Conservation (phyloP, 2,329 filamentous ascomycete species). For the Hypoxylon sp. region DNA sequence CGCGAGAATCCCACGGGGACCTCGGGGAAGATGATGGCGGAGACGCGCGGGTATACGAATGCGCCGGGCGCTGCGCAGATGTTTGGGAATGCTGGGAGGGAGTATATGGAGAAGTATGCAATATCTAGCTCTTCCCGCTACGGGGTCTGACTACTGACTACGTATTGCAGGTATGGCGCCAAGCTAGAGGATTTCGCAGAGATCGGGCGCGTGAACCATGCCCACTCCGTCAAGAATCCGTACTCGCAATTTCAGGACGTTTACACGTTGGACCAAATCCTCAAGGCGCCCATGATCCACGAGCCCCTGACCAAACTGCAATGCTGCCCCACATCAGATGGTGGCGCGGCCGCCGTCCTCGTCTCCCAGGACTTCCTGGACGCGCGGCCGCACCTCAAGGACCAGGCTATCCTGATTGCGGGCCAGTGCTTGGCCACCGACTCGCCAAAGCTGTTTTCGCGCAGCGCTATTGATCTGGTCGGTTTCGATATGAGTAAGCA, state of each 20-base stretch:
- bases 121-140: no score
- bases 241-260: conserved; percentile 98
- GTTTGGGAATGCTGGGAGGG: conserved; percentile 92
- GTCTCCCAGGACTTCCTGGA: conserved; percentile 92
- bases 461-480: conserved; percentile 86
- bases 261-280: conserved; percentile 87
- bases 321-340: conserved; percentile 96
- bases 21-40: conserved; percentile 81
- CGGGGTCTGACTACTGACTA: conserved; percentile 33
- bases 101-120: conserved; percentile 91
- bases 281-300: conserved; percentile 82
- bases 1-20: conserved; percentile 83
- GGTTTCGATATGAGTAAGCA: conserved; percentile 86
- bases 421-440: conserved; percentile 92
- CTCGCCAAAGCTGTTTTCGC: conserved; percentile 80
- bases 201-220: conserved; percentile 93
- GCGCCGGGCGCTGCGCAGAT: conserved; percentile 90
- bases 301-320: conserved; percentile 96
- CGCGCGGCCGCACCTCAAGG: conserved; percentile 82
- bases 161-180: conserved; percentile 78
- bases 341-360: conserved; percentile 87
- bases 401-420: conserved; percentile 88
- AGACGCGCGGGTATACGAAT: conserved; percentile 83
- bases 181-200: conserved; percentile 90
- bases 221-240: conserved; percentile 90